A percentile compares a stretch with the other conserved stretches of the same genome.
Evolutionary conservation across 768 basidiomycete species (phyloP).

Genomic region (Trametes maxima): DNA sequence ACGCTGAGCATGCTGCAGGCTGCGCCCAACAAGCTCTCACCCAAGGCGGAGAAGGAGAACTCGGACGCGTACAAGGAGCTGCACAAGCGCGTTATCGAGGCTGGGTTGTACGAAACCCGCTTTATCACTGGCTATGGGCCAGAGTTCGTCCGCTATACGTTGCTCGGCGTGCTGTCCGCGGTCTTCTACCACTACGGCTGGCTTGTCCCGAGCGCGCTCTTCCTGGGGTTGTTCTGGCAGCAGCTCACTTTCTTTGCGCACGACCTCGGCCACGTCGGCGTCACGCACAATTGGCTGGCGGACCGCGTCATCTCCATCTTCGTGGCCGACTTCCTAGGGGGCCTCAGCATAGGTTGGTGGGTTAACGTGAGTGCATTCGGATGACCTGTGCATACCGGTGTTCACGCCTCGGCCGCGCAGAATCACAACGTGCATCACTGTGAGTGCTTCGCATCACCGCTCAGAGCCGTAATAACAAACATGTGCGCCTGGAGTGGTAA

Average conservation of each 20-base stretch:
- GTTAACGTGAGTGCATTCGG: conserved; percentile 70
- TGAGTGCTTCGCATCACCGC: conserved; percentile 46
- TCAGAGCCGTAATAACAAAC: conserved; percentile 4
- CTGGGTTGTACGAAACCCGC: conserved; percentile 84
- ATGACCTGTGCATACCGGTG: conserved; percentile 3
- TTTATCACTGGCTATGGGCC: conserved; percentile 89
- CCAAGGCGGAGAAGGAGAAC: conserved; percentile 61
- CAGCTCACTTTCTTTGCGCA: conserved; percentile 92
- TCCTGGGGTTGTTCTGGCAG: conserved; percentile 91
- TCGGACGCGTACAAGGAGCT: conserved; percentile 80
- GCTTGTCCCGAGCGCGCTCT: conserved; percentile 75
- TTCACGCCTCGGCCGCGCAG: conserved; percentile 39
- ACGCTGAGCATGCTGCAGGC: conserved; percentile 51
- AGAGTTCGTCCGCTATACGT: conserved; percentile 77
- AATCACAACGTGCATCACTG: conserved; percentile 97
- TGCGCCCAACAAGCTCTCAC: conserved; percentile 55
- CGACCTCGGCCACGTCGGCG: conserved; percentile 93
- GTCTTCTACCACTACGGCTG: conserved; percentile 64
- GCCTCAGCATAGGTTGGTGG: conserved; percentile 98
- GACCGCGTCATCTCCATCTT: conserved; percentile 82
- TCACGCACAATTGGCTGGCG: conserved; percentile 82
- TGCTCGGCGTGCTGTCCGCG: conserved; percentile 61
- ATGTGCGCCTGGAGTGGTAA: conserved; percentile 63
- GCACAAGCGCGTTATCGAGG: conserved; percentile 69
- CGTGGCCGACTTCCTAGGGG: conserved; percentile 87